phyloP scores from a whole-genome alignment of 345 rosid genomes.

The Brassica carinata region DNA sequence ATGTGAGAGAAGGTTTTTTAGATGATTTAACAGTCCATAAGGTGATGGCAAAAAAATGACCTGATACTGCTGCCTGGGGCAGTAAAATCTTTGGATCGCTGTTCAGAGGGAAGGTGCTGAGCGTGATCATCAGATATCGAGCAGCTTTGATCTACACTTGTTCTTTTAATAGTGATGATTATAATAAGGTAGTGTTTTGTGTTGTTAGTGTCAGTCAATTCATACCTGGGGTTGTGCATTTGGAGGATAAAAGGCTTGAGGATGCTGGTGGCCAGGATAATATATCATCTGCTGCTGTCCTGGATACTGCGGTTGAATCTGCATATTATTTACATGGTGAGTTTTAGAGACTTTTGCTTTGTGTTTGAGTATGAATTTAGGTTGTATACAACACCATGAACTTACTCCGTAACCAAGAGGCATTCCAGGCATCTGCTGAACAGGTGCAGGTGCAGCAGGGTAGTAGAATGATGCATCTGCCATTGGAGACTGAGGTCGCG shows the following conservation, averaged over 20 bases:
- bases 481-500: conserved; percentile 62
- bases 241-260: conserved; percentile 72
- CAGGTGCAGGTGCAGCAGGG: conserved; percentile 24
- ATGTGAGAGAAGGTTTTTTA: neutral
- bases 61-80: conserved; percentile 54
- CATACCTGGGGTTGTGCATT: conserved; percentile 73
- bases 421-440: conserved; percentile 56
- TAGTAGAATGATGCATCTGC: neutral
- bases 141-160: conserved; percentile 36
- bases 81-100: conserved; percentile 44
- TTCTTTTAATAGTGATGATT: neutral
- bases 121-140: conserved; percentile 46
- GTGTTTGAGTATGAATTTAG: neutral
- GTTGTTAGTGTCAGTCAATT: neutral
- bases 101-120: conserved; percentile 50
- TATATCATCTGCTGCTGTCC: conserved; percentile 75
- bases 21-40: neutral
- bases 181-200: neutral
- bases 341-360: neutral
- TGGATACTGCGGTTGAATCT: conserved; percentile 63
- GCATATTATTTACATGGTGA: conserved; percentile 34
- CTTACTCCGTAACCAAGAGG: conserved; percentile 75
- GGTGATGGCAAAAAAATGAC: conserved; percentile 39
- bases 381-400: conserved; percentile 1
- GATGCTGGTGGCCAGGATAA: conserved; percentile 38